These are phyloP conservation scores for Ophidiomyces ophidiicola DNA, from an alignment of 2,329 filamentous ascomycete genomes.

Conservation along the genomic window DNA sequence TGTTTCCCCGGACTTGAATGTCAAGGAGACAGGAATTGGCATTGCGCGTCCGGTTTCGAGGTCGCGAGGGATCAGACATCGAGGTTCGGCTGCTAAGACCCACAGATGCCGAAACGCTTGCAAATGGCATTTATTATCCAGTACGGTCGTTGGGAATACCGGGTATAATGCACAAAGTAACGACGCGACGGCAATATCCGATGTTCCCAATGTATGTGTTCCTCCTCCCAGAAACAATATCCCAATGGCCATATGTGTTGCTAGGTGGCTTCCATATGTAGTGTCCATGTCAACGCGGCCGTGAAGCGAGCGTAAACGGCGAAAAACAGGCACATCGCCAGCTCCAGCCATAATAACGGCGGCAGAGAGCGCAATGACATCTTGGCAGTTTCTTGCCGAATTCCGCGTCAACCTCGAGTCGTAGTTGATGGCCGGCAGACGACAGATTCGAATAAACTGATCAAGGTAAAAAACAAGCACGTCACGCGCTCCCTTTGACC, in stretches of 20 bases:
- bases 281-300: constrained; percentile 72
- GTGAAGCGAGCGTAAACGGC: constrained; percentile 75
- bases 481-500: constrained; percentile 59
- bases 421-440: constrained; percentile 53
- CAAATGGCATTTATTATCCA: constrained; percentile 87
- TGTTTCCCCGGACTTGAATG: constrained; percentile 37
- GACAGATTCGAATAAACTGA: constrained; percentile 67
- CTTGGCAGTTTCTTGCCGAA: constrained; percentile 81
- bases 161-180: constrained; percentile 89
- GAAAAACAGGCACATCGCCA: constrained; percentile 73
- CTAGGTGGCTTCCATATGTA: constrained; percentile 86
- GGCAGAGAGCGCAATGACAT: constrained; percentile 67
- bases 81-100: constrained; percentile 81
- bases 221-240: constrained; percentile 85
- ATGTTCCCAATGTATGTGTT: constrained; percentile 81
- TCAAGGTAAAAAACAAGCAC: constrained; percentile 75
- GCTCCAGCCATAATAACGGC: constrained; percentile 93
- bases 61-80: constrained; percentile 80
- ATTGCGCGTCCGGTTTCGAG: constrained; percentile 72
- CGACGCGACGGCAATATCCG: constrained; percentile 71
- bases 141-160: constrained; percentile 73
- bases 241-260: constrained; percentile 82
- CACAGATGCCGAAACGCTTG: constrained; percentile 96
- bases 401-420: constrained; percentile 73
- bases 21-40: constrained; percentile 57